These are phyloP conservation scores for Phytophthora podocarpi DNA, from an alignment of 352 stramenopile genomes.

Conservation along the genomic window DNA sequence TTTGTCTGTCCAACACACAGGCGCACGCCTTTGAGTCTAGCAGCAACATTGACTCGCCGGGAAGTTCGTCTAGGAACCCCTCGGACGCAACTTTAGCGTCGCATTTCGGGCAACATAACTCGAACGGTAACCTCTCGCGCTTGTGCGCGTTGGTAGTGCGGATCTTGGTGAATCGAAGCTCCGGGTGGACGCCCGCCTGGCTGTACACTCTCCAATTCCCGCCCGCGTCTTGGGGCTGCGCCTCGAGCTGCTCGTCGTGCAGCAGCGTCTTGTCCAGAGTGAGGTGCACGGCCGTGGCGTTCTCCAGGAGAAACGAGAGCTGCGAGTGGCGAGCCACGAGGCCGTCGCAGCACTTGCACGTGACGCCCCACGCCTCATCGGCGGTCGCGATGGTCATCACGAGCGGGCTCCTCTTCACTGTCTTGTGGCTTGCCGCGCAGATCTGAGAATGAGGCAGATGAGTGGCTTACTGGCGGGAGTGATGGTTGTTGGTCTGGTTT, in stretches of 20 bases:
- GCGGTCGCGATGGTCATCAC: constrained; percentile 21
- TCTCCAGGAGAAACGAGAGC: constrained; percentile 58
- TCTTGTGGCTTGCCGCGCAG: too few species aligned
- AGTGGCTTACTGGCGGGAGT: neutral
- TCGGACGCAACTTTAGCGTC: constrained; percentile 55
- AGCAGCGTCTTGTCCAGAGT: constrained; percentile 46
- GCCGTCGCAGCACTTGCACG: constrained; percentile 35
- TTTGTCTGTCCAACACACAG: constrained; percentile 32
- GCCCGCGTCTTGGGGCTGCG: constrained; percentile 14
- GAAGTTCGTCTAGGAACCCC: constrained; percentile 41
- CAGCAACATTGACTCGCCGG: constrained; percentile 40
- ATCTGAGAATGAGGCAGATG: constrained; percentile 6
- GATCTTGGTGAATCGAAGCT: constrained; percentile 54
- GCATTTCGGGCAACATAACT: constrained; percentile 56
- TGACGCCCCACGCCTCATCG: constrained; percentile 34
- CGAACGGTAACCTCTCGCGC: constrained; percentile 48
- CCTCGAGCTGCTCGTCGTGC: constrained; percentile 35
- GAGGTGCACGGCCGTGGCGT: constrained; percentile 52
- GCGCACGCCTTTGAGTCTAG: constrained; percentile 57
- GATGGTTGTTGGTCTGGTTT: neutral
- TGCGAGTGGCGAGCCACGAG: constrained; percentile 43
- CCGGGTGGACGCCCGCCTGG: constrained; percentile 29
- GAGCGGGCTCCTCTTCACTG: too few species aligned
- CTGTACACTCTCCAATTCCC: constrained; percentile 45
- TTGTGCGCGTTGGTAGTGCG: constrained; percentile 47